phyloP scores from a whole-genome alignment of 345 rosid species.

The Brassica carinata region DNA sequence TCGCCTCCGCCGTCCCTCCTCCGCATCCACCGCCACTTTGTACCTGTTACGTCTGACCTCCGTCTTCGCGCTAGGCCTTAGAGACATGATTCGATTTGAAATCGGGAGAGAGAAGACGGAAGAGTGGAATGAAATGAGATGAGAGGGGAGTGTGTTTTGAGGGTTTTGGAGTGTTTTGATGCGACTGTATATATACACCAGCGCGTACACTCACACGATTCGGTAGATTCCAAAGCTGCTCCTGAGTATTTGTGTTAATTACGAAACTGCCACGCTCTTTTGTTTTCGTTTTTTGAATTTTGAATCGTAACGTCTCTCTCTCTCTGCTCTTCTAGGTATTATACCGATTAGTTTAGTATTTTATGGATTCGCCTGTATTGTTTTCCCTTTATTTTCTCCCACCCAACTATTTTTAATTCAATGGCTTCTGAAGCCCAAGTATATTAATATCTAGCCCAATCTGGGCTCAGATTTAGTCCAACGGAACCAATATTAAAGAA shows the following conservation, averaged over 20 bases:
- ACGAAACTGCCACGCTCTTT: neutral
- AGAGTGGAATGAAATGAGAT: neutral
- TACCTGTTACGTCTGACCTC: slow-evolving; percentile 69
- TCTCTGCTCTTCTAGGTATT: slow-evolving; percentile 24
- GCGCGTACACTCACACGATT: slow-evolving; percentile 21
- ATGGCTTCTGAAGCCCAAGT: slow-evolving; percentile 16
- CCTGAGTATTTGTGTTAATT: neutral
- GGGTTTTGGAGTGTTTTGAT: slow-evolving; percentile 23
- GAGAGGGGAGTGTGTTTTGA: neutral
- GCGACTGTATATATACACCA: slow-evolving; percentile 9
- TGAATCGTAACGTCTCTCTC: slow-evolving; percentile 38
- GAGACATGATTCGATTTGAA: slow-evolving; percentile 48
- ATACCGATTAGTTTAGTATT: slow-evolving; percentile 14
- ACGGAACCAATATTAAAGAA: neutral
- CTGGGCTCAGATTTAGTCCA: neutral
- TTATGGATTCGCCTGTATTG: slow-evolving; percentile 13
- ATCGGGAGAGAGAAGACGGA: neutral
- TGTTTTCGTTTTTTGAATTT: slow-evolving; percentile 25
- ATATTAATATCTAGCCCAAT: neutral
- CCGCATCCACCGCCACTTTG: slow-evolving; percentile 77
- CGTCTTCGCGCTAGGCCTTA: slow-evolving; percentile 69
- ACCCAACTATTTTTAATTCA: neutral
- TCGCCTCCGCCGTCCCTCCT: slow-evolving; percentile 78
- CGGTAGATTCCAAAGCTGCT: slow-evolving; percentile 1
- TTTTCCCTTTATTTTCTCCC: slow-evolving; percentile 18